phyloP scores from a whole-genome alignment of 129 eudicot genomes.

The Helianthus tuberosus region DNA sequence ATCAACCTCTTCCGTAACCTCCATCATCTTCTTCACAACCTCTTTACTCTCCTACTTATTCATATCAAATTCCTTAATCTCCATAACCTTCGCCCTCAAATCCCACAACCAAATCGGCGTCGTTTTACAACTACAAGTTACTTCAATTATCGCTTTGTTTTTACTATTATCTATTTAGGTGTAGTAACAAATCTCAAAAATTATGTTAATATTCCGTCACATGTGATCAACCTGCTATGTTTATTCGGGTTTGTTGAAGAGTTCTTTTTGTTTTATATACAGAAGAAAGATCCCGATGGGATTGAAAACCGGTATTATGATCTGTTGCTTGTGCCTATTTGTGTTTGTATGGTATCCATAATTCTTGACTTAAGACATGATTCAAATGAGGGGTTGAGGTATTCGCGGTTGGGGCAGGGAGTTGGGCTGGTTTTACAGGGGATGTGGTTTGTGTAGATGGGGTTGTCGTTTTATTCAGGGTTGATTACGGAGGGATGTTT shows the following conservation, averaged over 20 bases:
- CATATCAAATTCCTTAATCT: slow-evolving; percentile 58
- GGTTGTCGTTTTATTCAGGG: slow-evolving; percentile 69
- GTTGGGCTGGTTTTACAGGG: slow-evolving; percentile 84
- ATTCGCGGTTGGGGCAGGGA: slow-evolving; percentile 74
- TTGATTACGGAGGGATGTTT: slow-evolving; percentile 65
- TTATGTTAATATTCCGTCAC: slow-evolving; percentile 43
- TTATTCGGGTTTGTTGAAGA: slow-evolving; percentile 80
- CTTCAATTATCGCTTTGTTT: slow-evolving; percentile 41
- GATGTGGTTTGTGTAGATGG: slow-evolving; percentile 95
- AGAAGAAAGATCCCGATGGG: slow-evolving; percentile 69
- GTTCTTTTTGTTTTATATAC: slow-evolving; percentile 65
- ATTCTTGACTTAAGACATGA: slow-evolving; percentile 64
- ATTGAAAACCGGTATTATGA: slow-evolving; percentile 85
- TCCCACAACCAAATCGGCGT: slow-evolving; percentile 59
- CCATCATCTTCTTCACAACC: slow-evolving; percentile 39
- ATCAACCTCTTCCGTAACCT: too few relatives aligned
- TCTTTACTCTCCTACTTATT: slow-evolving; percentile 51
- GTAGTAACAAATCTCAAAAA: slow-evolving; percentile 25
- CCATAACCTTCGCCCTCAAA: slow-evolving; percentile 49
- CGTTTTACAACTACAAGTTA: slow-evolving; percentile 67
- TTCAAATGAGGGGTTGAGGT: slow-evolving; percentile 28
- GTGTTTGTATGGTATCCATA: slow-evolving; percentile 63
- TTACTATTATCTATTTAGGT: slow-evolving; percentile 59
- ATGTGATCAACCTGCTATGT: slow-evolving; percentile 53
- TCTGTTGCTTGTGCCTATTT: slow-evolving; percentile 69